A percentile compares a stretch with the other conserved stretches of the same genome.
Evolutionary conservation across 1,284 basidiomycete genomes (phyloP).

Genomic region (Golubevia sp.): DNA sequence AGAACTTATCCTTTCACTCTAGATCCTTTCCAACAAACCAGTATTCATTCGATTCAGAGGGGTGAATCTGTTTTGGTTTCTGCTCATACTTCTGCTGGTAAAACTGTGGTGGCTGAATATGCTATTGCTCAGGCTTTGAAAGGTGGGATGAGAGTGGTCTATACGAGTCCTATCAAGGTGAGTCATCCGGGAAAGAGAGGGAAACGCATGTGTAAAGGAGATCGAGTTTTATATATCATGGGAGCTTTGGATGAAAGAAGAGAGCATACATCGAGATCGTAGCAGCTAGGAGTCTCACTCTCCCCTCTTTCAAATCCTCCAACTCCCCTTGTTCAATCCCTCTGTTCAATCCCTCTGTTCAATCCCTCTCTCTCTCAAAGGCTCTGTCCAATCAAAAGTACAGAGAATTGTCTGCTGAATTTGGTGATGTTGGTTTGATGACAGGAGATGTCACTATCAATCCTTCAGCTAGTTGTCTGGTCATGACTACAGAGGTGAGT

Average conservation of each 20-base stretch:
- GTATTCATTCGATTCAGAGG: constrained; percentile 90
- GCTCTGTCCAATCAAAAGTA: constrained; percentile 98
- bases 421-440: constrained; percentile 98
- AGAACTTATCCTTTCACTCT: constrained; percentile 93
- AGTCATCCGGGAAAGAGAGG: constrained; percentile 45
- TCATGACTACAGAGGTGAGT: constrained; percentile 97
- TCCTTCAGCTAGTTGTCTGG: constrained; percentile 91
- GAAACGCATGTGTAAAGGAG: no score
- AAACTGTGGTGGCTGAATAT: constrained; percentile 98
- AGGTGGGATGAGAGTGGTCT: constrained; percentile 93
- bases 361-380: constrained; percentile 63
- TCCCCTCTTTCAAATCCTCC: not conserved
- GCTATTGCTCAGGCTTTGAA: constrained; percentile 95
- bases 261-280: no score
- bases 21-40: constrained; percentile 96
- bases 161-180: constrained; percentile 99
- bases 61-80: constrained; percentile 97
- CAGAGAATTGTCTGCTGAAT: constrained; percentile 93
- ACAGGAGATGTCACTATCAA: constrained; percentile 99
- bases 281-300: constrained; percentile 1
- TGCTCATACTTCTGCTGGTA: constrained; percentile 97
- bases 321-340: not conserved
- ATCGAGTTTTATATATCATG: no score
- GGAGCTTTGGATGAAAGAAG: no score
- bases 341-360: not conserved